These are phyloP conservation scores for Penicillium riverlandense DNA, from an alignment of 495 filamentous ascomycete genomes.

Conservation along the genomic window DNA sequence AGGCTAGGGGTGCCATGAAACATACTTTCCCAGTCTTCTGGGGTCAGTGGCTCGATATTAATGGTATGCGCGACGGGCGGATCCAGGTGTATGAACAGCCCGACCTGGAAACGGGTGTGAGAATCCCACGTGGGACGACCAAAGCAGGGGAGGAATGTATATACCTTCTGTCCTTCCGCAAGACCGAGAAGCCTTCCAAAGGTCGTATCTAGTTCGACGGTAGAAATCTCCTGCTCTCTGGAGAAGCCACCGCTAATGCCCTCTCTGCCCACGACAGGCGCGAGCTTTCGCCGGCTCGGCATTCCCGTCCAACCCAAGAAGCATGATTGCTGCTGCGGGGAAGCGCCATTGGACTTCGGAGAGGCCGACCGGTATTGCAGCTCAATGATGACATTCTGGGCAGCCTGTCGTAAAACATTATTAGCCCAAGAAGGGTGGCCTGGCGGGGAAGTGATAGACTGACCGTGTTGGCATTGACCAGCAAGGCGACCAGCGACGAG, in stretches of 20 bases:
- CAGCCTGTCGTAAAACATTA: slow-evolving; percentile 44
- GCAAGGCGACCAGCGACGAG: slow-evolving; percentile 68
- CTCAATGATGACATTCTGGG: slow-evolving; percentile 95
- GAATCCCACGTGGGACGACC: slow-evolving; percentile 6
- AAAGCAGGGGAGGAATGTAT: slow-evolving; percentile 9
- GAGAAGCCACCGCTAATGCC: slow-evolving; percentile 55
- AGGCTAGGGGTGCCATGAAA: background rate
- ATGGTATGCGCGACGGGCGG: slow-evolving; percentile 85
- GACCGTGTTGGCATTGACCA: slow-evolving; percentile 84
- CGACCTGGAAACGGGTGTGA: slow-evolving; percentile 41
- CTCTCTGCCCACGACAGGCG: slow-evolving; percentile 63
- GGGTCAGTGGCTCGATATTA: slow-evolving; percentile 90
- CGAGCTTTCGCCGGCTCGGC: slow-evolving; percentile 77
- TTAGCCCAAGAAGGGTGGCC: slow-evolving; percentile 7
- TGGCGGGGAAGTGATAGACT: slow-evolving; percentile 19
- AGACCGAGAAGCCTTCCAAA: slow-evolving; percentile 80
- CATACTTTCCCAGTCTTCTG: slow-evolving; percentile 88
- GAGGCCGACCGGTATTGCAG: slow-evolving; percentile 54
- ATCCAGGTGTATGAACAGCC: slow-evolving; percentile 71
- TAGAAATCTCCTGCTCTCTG: slow-evolving; percentile 63
- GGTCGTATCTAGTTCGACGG: slow-evolving; percentile 84
- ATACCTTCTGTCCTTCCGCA: slow-evolving; percentile 77
- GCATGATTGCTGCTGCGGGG: slow-evolving; percentile 59
- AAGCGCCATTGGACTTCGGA: slow-evolving; percentile 32
- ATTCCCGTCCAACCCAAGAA: slow-evolving; percentile 96